A percentile compares a stretch with the other conserved stretches of the same genome.
phyloP scores from a whole-genome alignment of 305 asterid genomes.

The Fraxinus dipetala region DNA sequence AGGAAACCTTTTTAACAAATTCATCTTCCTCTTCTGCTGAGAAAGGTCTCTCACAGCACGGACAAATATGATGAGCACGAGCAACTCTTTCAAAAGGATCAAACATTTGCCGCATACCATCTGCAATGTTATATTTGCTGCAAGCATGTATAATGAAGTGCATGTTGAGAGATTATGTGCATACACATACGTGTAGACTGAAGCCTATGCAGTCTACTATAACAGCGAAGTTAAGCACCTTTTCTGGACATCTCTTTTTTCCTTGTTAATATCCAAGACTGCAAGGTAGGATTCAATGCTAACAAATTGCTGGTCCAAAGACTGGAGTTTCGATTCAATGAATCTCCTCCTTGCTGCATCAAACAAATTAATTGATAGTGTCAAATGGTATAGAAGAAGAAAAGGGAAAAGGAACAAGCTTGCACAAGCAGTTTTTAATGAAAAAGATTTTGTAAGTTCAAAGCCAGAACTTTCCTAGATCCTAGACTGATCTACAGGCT shows the following conservation, averaged over 20 bases:
- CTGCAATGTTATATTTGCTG: constrained; percentile 60
- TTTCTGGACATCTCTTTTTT: constrained; percentile 61
- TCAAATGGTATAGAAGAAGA: background rate
- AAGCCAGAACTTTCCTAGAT: background rate
- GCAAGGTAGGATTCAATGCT: constrained; percentile 61
- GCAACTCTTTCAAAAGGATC: constrained; percentile 81
- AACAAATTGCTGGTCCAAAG: constrained; percentile 60
- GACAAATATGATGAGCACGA: constrained; percentile 83
- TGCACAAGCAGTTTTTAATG: background rate
- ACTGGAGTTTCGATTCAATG: constrained; percentile 74
- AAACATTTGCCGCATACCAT: constrained; percentile 69
- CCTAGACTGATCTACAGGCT: background rate
- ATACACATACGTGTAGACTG: background rate
- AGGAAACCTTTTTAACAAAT: constrained; percentile 73
- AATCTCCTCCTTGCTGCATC: constrained; percentile 74
- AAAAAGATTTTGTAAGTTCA: background rate
- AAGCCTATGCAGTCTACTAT: background rate
- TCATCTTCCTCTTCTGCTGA: constrained; percentile 87
- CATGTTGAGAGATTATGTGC: background rate
- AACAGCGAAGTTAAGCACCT: constrained; percentile 46
- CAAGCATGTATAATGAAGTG: constrained; percentile 22
- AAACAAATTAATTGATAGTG: constrained; percentile 1
- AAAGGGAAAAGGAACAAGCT: background rate
- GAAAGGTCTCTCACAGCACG: constrained; percentile 90
- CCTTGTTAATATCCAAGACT: constrained; percentile 59